Conservation (phyloP, 495 filamentous ascomycete species). For the Lasiosphaeria ovina region DNA sequence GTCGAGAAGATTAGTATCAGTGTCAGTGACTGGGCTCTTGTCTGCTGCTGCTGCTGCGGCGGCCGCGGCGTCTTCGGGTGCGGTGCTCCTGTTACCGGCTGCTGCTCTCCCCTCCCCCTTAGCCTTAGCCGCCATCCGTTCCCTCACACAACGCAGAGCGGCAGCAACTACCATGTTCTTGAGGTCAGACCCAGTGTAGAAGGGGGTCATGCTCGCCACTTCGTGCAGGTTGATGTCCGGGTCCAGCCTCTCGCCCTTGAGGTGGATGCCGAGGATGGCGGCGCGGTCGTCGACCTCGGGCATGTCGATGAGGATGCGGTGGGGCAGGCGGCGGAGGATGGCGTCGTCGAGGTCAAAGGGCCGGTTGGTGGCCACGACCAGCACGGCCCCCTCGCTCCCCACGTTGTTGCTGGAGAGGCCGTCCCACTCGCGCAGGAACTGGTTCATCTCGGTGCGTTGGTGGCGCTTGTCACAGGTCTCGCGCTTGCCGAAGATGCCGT, state of each 20-base stretch:
- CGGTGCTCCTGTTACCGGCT: too few species aligned
- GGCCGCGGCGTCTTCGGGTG: too few species aligned
- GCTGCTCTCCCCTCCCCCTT: too few species aligned
- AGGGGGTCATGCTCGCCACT: conserved; percentile 11
- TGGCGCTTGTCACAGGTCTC: background rate
- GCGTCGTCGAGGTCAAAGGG: conserved; percentile 24
- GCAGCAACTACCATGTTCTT: conserved; percentile 21
- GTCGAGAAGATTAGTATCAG: too few species aligned
- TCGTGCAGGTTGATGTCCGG: background rate
- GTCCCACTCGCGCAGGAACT: background rate
- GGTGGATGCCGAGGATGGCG: conserved; percentile 18
- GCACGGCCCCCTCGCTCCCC: background rate
- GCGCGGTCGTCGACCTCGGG: conserved; percentile 1
- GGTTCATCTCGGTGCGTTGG: background rate
- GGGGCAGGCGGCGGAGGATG: conserved; percentile 15
- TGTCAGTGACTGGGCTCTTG: too few species aligned
- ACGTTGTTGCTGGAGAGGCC: background rate
- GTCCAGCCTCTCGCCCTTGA: conserved; percentile 15
- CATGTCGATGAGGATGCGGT: conserved; percentile 17
- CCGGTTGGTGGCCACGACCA: conserved; percentile 10
- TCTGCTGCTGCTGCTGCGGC: too few species aligned
- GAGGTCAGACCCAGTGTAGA: conserved; percentile 22
- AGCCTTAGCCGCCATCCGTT: too few species aligned
- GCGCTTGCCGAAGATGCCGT: conserved; percentile 93
- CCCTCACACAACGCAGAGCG: background rate